Evolutionary conservation across 768 basidiomycete genomes (phyloP).

Genomic region (Hygrophorus russula): DNA sequence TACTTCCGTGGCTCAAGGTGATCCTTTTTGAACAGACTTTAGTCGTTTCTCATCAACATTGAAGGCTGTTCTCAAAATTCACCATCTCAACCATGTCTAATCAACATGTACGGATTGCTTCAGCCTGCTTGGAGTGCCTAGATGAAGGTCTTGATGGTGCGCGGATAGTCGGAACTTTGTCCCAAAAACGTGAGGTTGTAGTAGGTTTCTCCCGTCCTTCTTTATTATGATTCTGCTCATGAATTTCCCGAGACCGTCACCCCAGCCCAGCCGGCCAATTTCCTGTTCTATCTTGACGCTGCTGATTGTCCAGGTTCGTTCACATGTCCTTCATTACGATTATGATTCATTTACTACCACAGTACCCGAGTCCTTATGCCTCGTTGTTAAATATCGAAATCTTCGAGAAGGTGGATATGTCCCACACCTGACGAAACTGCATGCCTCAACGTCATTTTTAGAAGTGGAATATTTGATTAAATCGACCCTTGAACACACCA

Average conservation of each 20-base stretch:
- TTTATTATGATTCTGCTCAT: slow-evolving; percentile 4
- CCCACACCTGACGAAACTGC: neutral
- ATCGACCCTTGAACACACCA: slow-evolving; percentile 29
- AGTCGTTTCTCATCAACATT: neutral
- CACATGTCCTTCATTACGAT: slow-evolving; percentile 2
- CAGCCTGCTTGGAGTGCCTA: slow-evolving; percentile 41
- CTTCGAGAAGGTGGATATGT: slow-evolving; percentile 61
- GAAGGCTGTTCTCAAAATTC: slow-evolving; percentile 83
- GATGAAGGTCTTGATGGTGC: slow-evolving; percentile 34
- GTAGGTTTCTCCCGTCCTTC: slow-evolving; percentile 22
- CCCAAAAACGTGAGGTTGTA: slow-evolving; percentile 33
- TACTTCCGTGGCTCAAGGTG: slow-evolving; percentile 85
- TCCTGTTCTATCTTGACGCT: slow-evolving; percentile 72
- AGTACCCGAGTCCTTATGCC: slow-evolving; percentile 53
- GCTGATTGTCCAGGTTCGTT: slow-evolving; percentile 45
- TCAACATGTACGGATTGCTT: slow-evolving; percentile 68
- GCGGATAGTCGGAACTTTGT: slow-evolving; percentile 37
- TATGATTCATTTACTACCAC: slow-evolving; percentile 4
- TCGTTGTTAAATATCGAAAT: slow-evolving; percentile 68
- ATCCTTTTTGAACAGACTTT: neutral
- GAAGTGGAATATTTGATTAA: slow-evolving; percentile 62
- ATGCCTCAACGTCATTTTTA: slow-evolving; percentile 15
- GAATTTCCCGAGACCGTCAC: slow-evolving; percentile 50
- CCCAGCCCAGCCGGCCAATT: slow-evolving; percentile 63
- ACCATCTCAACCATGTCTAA: slow-evolving; percentile 74